Conservation (phyloP, 2,329 filamentous ascomycete species). For the Remersonia thermophila region DNA sequence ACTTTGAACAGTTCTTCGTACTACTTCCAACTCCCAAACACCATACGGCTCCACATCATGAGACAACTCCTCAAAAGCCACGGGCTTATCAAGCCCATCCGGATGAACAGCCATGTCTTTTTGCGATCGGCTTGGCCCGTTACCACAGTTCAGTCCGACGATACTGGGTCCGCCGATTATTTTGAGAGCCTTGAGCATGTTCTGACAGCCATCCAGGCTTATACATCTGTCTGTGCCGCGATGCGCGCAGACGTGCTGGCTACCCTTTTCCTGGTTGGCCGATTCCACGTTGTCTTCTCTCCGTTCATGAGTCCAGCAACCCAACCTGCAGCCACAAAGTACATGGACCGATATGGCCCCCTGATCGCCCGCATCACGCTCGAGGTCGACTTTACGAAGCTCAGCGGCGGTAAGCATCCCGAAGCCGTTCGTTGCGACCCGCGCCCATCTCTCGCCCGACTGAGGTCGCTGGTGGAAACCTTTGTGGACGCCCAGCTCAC, state of each 20-base stretch:
- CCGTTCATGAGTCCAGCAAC: slow-evolving; percentile 23
- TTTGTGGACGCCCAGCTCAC: slow-evolving; percentile 10
- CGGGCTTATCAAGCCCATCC: slow-evolving; percentile 14
- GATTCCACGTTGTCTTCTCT: slow-evolving; percentile 28
- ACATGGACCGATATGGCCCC: slow-evolving; percentile 24
- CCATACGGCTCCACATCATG: slow-evolving; percentile 16
- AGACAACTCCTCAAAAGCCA: slow-evolving; percentile 12
- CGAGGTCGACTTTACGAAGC: slow-evolving; percentile 29
- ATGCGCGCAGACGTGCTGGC: slow-evolving; percentile 28
- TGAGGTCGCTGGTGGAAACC: slow-evolving; percentile 3
- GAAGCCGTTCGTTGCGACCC: slow-evolving; percentile 5
- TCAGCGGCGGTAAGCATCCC: slow-evolving; percentile 10
- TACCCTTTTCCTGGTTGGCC: slow-evolving; percentile 22
- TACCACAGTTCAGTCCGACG: no score
- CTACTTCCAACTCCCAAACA: slow-evolving; percentile 16
- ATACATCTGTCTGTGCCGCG: slow-evolving; percentile 22
- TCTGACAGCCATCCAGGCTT: slow-evolving; percentile 17
- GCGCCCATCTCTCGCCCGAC: background rate
- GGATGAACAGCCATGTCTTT: slow-evolving; percentile 22
- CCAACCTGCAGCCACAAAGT: slow-evolving; percentile 25
- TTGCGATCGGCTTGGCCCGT: slow-evolving; percentile 25
- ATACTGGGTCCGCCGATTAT: slow-evolving; percentile 17
- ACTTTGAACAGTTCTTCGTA: slow-evolving; percentile 5
- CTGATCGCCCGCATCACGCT: slow-evolving; percentile 27
- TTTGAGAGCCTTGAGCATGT: slow-evolving; percentile 22